Evolutionary conservation across 176 grass and related monocot species (phyloP).

Genomic region (Juncus inflexus): DNA sequence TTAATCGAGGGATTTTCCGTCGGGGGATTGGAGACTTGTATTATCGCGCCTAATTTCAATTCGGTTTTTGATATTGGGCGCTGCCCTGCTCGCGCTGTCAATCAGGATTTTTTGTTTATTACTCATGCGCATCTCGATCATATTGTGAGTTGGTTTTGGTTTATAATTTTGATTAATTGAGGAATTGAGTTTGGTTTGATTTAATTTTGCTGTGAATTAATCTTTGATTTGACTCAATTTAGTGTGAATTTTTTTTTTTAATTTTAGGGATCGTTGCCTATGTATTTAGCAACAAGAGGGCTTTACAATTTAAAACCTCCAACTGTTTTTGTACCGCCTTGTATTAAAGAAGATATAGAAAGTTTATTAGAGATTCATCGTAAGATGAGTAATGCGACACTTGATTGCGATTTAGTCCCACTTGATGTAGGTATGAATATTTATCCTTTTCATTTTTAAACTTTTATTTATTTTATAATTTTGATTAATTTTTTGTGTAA

Average conservation of each 20-base stretch:
- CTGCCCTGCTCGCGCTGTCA: constrained; percentile 54
- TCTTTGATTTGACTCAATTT: constrained; percentile 7
- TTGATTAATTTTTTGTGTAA: not conserved
- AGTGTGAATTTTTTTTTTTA: constrained; percentile 1
- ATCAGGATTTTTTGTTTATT: constrained; percentile 91
- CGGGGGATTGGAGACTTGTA: constrained; percentile 92
- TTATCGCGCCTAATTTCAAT: constrained; percentile 64
- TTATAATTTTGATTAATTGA: not conserved
- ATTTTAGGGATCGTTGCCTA: constrained; percentile 75
- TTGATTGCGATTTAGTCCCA: constrained; percentile 73
- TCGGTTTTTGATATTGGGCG: constrained; percentile 88
- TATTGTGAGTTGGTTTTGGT: constrained; percentile 49
- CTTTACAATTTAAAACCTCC: constrained; percentile 88
- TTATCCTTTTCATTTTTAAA: not conserved
- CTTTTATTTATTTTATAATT: constrained; percentile 30
- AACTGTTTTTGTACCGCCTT: constrained; percentile 87
- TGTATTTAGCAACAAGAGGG: constrained; percentile 80
- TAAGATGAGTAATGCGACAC: constrained; percentile 72
- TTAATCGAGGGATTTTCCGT: constrained; percentile 79
- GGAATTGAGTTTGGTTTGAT: constrained; percentile 1
- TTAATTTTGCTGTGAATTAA: not conserved
- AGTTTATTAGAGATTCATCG: constrained; percentile 73
- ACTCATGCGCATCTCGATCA: constrained; percentile 94
- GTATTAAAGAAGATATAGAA: constrained; percentile 81
- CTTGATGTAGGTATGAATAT: constrained; percentile 79